Evolutionary conservation across 345 rosid genomes (phyloP).

Genomic region (Eucalyptus sp.): DNA sequence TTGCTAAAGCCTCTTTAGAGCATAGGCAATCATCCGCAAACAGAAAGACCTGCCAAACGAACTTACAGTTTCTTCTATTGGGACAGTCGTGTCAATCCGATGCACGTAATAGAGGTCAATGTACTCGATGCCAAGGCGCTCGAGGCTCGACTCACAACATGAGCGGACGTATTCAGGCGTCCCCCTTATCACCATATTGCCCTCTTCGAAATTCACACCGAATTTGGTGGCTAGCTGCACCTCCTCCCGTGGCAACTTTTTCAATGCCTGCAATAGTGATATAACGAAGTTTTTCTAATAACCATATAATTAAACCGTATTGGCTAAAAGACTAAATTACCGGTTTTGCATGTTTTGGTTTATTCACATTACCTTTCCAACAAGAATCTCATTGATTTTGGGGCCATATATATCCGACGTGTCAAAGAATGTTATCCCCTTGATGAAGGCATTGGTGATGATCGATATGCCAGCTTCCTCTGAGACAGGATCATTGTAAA

Average conservation of each 20-base stretch:
- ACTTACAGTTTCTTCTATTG: neutral
- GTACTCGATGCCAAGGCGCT: neutral
- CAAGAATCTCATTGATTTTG: neutral
- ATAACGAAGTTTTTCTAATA: neutral
- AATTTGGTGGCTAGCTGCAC: constrained; percentile 17
- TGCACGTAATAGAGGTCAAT: neutral
- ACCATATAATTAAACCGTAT: neutral
- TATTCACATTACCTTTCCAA: neutral
- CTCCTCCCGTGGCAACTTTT: constrained; percentile 13
- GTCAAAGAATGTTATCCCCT: constrained; percentile 4
- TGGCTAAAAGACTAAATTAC: neutral
- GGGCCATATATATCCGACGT: neutral
- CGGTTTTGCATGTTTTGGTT: neutral
- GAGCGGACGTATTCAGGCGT: neutral
- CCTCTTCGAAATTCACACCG: neutral
- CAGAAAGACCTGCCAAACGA: neutral
- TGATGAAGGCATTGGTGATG: neutral
- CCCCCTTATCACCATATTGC: neutral
- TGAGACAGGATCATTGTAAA: neutral
- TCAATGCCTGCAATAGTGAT: neutral
- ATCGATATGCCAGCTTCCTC: neutral
- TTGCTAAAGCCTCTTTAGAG: neutral
- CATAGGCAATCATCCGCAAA: neutral
- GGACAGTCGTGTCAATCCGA: neutral
- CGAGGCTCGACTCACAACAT: neutral